Percentiles rank a stretch among this genome's conserved stretches.
These are phyloP conservation scores for Tricholoma saponaceum DNA, from an alignment of 768 basidiomycete genomes.

Conservation along the genomic window DNA sequence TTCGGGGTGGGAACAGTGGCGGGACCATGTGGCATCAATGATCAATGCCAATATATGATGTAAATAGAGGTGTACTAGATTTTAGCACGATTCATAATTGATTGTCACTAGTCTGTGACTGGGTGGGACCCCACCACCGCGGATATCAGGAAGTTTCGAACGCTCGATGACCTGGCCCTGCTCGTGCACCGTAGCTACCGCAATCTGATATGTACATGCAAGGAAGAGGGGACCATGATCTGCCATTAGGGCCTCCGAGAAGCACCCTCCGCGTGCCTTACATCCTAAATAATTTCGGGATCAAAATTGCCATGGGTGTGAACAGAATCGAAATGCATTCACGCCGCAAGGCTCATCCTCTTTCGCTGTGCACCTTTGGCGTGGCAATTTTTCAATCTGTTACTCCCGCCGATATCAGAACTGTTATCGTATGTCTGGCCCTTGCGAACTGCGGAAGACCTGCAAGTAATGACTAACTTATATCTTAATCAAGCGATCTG, in stretches of 20 bases:
- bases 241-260: constrained; percentile 42
- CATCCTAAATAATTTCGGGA: constrained; percentile 37
- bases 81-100: too few relatives aligned
- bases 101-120: too few relatives aligned
- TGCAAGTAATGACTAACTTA: constrained; percentile 6
- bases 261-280: constrained; percentile 52
- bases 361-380: constrained; percentile 55
- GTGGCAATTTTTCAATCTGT: constrained; percentile 58
- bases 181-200: too few relatives aligned
- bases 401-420: constrained; percentile 39
- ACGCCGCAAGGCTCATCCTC: constrained; percentile 63
- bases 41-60: too few relatives aligned
- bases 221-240: constrained; percentile 36
- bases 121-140: too few relatives aligned
- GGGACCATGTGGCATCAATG: too few relatives aligned
- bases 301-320: constrained; percentile 53
- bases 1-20: too few relatives aligned
- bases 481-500: constrained; percentile 35
- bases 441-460: neutral
- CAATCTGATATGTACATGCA: constrained; percentile 71
- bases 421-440: constrained; percentile 36
- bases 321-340: constrained; percentile 69
- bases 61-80: too few relatives aligned
- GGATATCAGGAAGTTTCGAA: too few relatives aligned
- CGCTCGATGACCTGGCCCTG: too few relatives aligned